Evolutionary conservation across 2,329 filamentous ascomycete genomes (phyloP).

Genomic region (Neocatenulostroma microsporum): DNA sequence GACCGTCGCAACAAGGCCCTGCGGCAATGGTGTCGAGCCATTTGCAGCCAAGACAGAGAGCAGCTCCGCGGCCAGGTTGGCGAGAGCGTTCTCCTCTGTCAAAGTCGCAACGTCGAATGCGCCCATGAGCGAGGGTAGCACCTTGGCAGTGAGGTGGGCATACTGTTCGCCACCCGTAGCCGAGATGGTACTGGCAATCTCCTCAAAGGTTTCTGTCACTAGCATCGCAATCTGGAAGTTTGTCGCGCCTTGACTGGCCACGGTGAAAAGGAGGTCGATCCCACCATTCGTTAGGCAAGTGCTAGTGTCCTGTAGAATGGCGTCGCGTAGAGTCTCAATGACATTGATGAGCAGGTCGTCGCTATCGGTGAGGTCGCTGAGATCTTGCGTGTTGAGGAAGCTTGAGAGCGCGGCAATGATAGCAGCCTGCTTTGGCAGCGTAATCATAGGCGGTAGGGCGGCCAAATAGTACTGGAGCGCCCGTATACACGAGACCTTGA

Average conservation of each 20-base stretch:
- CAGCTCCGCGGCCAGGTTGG: conserved; percentile 79
- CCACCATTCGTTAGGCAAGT: conserved; percentile 68
- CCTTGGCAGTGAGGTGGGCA: conserved; percentile 70
- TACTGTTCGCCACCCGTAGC: conserved; percentile 61
- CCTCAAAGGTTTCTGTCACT: conserved; percentile 85
- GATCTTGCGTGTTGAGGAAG: conserved; percentile 72
- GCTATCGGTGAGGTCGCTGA: conserved; percentile 74
- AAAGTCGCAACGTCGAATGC: conserved; percentile 83
- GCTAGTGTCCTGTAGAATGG: conserved; percentile 69
- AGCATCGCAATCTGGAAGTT: conserved; percentile 89
- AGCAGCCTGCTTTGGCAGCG: conserved; percentile 51
- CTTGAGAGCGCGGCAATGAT: conserved; percentile 56
- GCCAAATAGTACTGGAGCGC: conserved; percentile 64
- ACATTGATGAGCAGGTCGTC: conserved; percentile 89
- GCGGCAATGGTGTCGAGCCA: conserved; percentile 74
- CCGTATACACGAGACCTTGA: conserved; percentile 86
- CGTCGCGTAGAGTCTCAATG: conserved; percentile 74
- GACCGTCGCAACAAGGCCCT: conserved; percentile 74
- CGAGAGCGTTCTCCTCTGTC: conserved; percentile 75
- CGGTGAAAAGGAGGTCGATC: conserved; percentile 74
- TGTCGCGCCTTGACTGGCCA: conserved; percentile 77
- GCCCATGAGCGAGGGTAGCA: conserved; percentile 77
- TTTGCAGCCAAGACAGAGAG: conserved; percentile 73
- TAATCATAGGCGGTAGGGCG: conserved; percentile 43
- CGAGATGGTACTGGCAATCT: conserved; percentile 64